Percentiles rank a stretch among this genome's conserved stretches.
Conservation (phyloP, 805 yeast genomes). For the Hanseniaspora occidentalis region DNA sequence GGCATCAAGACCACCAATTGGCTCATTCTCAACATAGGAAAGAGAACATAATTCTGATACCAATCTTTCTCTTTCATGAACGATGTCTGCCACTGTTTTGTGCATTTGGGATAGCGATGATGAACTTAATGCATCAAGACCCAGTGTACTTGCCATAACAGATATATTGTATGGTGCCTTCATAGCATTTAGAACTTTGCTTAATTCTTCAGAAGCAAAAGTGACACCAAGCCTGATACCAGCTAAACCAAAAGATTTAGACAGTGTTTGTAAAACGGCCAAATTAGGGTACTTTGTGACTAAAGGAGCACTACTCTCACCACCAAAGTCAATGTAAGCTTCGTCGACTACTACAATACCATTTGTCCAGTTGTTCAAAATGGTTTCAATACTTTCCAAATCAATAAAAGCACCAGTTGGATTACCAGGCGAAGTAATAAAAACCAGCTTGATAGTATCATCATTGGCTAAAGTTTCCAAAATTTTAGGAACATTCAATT, state of each 20-base stretch:
- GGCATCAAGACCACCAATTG: constrained; percentile 76
- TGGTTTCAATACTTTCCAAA: constrained; percentile 32
- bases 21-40: constrained; percentile 48
- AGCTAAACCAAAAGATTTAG: constrained; percentile 93
- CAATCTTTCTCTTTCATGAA: constrained; percentile 42
- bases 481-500: constrained; percentile 46
- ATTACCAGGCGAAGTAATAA: constrained; percentile 92
- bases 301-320: constrained; percentile 60
- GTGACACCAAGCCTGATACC: constrained; percentile 87
- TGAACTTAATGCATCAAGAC: constrained; percentile 53
- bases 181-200: constrained; percentile 69
- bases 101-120: constrained; percentile 52
- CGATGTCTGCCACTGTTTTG: constrained; percentile 35
- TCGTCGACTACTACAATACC: constrained; percentile 85
- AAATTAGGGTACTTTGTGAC: constrained; percentile 75
- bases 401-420: constrained; percentile 71
- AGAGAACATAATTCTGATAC: constrained; percentile 41
- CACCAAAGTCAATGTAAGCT: constrained; percentile 83
- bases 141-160: constrained; percentile 63
- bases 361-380: constrained; percentile 44
- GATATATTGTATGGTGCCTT: constrained; percentile 95
- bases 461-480: constrained; percentile 42
- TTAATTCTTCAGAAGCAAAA: constrained; percentile 45
- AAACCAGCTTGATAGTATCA: constrained; percentile 55
- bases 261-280: constrained; percentile 81